phyloP scores from a whole-genome alignment of 2,329 filamentous ascomycete genomes.

The Helminthosporium solani region DNA sequence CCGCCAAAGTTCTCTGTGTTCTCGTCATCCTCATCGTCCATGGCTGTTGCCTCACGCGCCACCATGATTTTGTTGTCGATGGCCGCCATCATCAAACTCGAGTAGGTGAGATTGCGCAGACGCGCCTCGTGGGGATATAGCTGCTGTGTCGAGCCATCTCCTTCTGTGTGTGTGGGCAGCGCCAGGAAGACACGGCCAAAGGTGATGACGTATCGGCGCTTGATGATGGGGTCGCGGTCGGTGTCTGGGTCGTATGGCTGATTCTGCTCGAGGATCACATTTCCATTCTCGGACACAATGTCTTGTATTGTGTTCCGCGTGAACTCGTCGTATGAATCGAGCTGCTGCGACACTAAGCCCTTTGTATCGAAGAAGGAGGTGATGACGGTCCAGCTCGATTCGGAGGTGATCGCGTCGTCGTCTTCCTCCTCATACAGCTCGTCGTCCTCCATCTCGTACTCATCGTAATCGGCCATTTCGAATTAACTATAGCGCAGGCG shows the following conservation, averaged over 20 bases:
- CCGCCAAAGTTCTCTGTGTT: conserved; percentile 44
- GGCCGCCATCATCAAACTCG: conserved; percentile 84
- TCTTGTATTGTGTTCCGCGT: conserved; percentile 92
- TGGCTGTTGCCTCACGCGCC: conserved; percentile 72
- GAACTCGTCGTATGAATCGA: conserved; percentile 98
- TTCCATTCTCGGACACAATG: conserved; percentile 86
- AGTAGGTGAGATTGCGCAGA: conserved; percentile 92
- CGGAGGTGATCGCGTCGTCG: conserved; percentile 76
- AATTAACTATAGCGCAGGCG: conserved; percentile 12
- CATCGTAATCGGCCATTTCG: conserved; percentile 58
- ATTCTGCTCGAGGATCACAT: conserved; percentile 90
- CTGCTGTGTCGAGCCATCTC: conserved; percentile 81
- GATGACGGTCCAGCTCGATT: conserved; percentile 98
- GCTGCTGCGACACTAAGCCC: conserved; percentile 93
- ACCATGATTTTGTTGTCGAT: conserved; percentile 83
- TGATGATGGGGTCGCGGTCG: conserved; percentile 67
- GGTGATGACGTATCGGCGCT: conserved; percentile 92
- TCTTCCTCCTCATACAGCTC: conserved; percentile 59
- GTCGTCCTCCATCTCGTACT: conserved; percentile 66
- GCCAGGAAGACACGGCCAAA: conserved; percentile 89
- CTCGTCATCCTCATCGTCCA: conserved; percentile 66
- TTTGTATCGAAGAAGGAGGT: conserved; percentile 95
- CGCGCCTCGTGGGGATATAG: conserved; percentile 94
- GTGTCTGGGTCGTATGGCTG: conserved; percentile 74
- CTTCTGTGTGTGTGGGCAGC: conserved; percentile 87